Evolutionary conservation across 768 basidiomycete genomes (phyloP), one percentile per base, ranked within the genome.

Genomic region (Hygrophorus pudorinus): DNA sequence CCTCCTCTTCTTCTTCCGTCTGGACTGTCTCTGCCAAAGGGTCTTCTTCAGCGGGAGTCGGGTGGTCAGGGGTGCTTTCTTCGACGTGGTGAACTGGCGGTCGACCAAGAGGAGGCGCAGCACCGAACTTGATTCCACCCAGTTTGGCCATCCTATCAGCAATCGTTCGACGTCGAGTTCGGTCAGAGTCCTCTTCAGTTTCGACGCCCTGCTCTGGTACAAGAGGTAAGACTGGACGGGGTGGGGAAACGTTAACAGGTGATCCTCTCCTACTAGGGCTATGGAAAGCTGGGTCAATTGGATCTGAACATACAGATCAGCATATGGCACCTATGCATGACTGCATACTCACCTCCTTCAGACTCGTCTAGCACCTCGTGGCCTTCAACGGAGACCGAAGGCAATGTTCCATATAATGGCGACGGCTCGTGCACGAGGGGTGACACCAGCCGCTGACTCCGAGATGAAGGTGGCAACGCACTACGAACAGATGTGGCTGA

Each of bases 141-240:
- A 96, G 68, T 55, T 80, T 88, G 1, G 91, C 91, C 91, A 96
- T 93, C n/a, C 92, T 75, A 46, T 94, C 90, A 1, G 91, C 89
- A 30, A 96, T 86, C 1, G 85, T 85, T 24, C 70, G 71, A 17
- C 80, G 73, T 38, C 81, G 70, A 2, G 61, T 62, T 17, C 76
- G 71, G 45, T 75, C 75, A 1, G 65, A 65, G 41, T 74, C 70
- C 46, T 68, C 68, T 8, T 57, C 57, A 6, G 55, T 36, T 29
- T 48, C 56, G 14, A 43, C 31, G 24, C 44, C 34, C 1, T 24
- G 31, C 38, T 50, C 48, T 40, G n/a, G n/a, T n/a, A n/a, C n/a
- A n/a, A n/a, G n/a, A n/a, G n/a, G n/a, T n/a, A 52, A 51, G 10
- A 54, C 44, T 1, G 50, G 46, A 13, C 53, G 42, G 41, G 44